Evolutionary conservation across 2,329 filamentous ascomycete species (phyloP), one percentile per base, ranked within the genome.

Genomic region (Alternaria hordeiaustralica): DNA sequence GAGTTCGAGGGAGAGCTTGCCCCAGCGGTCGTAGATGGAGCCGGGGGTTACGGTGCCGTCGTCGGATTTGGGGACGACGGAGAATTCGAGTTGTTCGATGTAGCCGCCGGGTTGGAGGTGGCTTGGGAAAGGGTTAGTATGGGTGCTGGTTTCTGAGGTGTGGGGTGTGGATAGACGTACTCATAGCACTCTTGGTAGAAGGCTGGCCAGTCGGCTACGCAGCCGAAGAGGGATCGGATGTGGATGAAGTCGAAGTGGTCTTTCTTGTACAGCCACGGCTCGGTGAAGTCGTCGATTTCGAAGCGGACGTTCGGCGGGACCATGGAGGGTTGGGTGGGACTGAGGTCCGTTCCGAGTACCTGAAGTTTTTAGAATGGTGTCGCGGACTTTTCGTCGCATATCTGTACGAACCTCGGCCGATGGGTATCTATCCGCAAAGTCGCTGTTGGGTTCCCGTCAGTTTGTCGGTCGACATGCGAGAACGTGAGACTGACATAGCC

Each of bases 371-470:
- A 58, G 69, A 61, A 3, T 15, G 26, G 30, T 26, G 23, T 41
- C 30, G 7, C 45, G n/a, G n/a, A 9, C 10, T 3, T 5, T 45
- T 6, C 4, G 3, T 36, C 20, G 33, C 12, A 33, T 44, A 6
- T 46, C 13, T 33, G 36, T 12, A 61, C 68, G 43, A 0, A 72
- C 71, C 56, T 74, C 71, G 12, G 80, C 76, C 26, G 70, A 70
- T 4, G 80, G 80, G 58, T 75, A 81, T 51, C 75, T 71, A 66
- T 82, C 80, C 15, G 79, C 81, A 50, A 82, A 77, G 43, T 82
- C 79, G 26, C 70, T 70, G 45, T 54, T n/a, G 21, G 49, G n/a
- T 10, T 28, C 46, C 50, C 43, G 58, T 62, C 36, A 50, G 36
- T 47, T 4, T 57, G 47, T 11, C 46, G 30, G 36, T 53, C 36